Percentiles rank a stretch among this genome's conserved stretches.
These are phyloP conservation scores for Teunomyces pallodes DNA, from an alignment of 805 yeast species.

Conservation along the genomic window DNA sequence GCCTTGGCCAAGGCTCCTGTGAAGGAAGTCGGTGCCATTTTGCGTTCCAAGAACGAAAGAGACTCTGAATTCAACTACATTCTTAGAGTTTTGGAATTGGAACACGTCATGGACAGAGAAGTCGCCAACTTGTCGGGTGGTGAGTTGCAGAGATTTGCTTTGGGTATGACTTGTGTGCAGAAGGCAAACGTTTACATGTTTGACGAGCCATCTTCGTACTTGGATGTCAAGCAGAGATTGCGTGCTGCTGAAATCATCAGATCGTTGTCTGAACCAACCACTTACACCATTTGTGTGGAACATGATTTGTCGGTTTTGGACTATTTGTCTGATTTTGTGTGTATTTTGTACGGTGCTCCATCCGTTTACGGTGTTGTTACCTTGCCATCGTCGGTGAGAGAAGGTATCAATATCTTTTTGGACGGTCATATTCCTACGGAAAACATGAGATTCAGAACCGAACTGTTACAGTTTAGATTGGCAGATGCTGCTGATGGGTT, in stretches of 20 bases:
- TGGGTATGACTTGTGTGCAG: constrained; percentile 96
- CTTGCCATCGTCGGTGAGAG: constrained; percentile 94
- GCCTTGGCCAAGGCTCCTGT: constrained; percentile 87
- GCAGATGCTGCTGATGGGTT: constrained; percentile 83
- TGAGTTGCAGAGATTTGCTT: constrained; percentile 96
- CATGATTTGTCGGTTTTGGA: constrained; percentile 98
- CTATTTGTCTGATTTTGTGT: constrained; percentile 92
- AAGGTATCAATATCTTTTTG: constrained; percentile 96
- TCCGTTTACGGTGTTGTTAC: constrained; percentile 99
- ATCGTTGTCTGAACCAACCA: constrained; percentile 70
- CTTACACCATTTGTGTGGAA: constrained; percentile 94
- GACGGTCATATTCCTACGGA: constrained; percentile 98
- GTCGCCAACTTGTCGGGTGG: constrained; percentile 93
- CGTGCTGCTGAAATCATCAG: constrained; percentile 95
- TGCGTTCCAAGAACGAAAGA: constrained; percentile 76
- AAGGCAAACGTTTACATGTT: constrained; percentile 96
- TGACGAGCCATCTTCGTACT: constrained; percentile 97
- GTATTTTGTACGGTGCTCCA: constrained; percentile 97
- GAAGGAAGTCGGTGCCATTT: constrained; percentile 79
- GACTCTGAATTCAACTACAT: constrained; percentile 62
- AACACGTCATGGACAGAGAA: constrained; percentile 79
- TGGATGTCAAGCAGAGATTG: constrained; percentile 98
- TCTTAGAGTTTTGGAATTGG: constrained; percentile 69
- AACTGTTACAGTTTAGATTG: constrained; percentile 89
- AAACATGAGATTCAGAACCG: constrained; percentile 94